A percentile compares a stretch with the other conserved stretches of the same genome.
Conservation (phyloP, 441 rosid species). For the Metrosideros polymorpha region DNA sequence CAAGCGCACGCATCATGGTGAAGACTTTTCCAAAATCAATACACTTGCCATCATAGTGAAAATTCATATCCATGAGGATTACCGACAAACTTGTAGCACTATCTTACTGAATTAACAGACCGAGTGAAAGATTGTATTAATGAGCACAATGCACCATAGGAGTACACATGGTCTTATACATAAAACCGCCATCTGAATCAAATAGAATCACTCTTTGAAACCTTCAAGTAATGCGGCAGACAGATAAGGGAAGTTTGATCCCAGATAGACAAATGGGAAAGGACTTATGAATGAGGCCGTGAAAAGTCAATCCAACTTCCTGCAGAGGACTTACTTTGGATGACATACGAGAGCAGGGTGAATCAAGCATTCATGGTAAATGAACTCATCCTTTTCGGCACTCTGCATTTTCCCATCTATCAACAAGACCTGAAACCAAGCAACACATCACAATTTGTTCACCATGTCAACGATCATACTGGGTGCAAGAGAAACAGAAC, state of each 20-base stretch:
- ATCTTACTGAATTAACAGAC: neutral
- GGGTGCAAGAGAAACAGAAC: neutral
- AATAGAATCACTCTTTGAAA: neutral
- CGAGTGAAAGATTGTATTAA: neutral
- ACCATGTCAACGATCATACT: neutral
- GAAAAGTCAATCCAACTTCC: neutral
- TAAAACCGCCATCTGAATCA: neutral
- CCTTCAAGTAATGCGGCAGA: neutral
- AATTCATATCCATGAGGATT: neutral
- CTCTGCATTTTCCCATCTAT: constrained; percentile 98
- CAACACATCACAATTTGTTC: neutral
- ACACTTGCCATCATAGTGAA: neutral
- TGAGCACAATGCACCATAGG: neutral
- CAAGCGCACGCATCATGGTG: neutral
- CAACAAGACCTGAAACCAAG: constrained; percentile 47
- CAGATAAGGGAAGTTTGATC: neutral
- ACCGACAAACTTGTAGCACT: neutral
- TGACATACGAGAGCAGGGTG: constrained; percentile 77
- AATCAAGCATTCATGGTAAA: constrained; percentile 87
- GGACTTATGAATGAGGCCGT: neutral
- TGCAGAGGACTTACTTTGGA: constrained; percentile 33
- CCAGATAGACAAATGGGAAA: neutral
- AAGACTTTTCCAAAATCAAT: neutral
- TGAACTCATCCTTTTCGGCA: constrained; percentile 87
- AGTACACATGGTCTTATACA: neutral